Evolutionary conservation across 768 basidiomycete species (phyloP).

Genomic region (Cystofilobasidium capitatum): DNA sequence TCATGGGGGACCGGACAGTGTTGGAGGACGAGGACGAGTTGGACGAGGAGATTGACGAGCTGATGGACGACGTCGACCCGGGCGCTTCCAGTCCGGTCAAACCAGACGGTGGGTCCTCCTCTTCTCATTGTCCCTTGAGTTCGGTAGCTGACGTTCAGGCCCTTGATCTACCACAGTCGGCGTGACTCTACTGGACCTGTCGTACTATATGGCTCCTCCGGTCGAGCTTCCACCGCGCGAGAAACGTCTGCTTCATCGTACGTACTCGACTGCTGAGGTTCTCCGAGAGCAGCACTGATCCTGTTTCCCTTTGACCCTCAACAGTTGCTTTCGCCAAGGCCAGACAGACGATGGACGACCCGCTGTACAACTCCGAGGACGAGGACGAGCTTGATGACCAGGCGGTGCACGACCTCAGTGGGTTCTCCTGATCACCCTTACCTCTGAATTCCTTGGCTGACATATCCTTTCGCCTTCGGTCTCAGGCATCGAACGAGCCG

Average conservation of each 20-base stretch:
- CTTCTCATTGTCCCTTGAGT: not conserved
- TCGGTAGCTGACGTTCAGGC: not conserved
- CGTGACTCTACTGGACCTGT: not conserved
- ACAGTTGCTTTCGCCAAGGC: not conserved
- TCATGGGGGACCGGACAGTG: constrained; percentile 43
- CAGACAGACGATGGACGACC: not conserved
- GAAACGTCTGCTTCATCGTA: not conserved
- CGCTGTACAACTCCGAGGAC: not conserved
- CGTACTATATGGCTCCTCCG: not conserved
- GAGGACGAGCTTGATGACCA: not conserved
- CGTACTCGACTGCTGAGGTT: not conserved
- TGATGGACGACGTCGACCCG: not conserved
- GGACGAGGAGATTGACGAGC: constrained; percentile 9
- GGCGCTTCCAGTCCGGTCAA: not conserved
- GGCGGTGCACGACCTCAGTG: not conserved
- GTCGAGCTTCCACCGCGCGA: not conserved
- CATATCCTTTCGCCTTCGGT: not conserved
- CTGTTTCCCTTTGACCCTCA: not conserved
- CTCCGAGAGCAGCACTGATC: not conserved
- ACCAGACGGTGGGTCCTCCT: not conserved
- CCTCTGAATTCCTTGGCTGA: not conserved
- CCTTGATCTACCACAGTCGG: not conserved
- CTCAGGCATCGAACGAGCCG: not conserved
- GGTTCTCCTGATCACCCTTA: not conserved
- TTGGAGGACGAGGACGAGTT: constrained; percentile 10